A percentile compares a stretch with the other conserved stretches of the same genome.
These are phyloP conservation scores for Mycena filopes DNA, from an alignment of 768 basidiomycete species.

Conservation along the genomic window DNA sequence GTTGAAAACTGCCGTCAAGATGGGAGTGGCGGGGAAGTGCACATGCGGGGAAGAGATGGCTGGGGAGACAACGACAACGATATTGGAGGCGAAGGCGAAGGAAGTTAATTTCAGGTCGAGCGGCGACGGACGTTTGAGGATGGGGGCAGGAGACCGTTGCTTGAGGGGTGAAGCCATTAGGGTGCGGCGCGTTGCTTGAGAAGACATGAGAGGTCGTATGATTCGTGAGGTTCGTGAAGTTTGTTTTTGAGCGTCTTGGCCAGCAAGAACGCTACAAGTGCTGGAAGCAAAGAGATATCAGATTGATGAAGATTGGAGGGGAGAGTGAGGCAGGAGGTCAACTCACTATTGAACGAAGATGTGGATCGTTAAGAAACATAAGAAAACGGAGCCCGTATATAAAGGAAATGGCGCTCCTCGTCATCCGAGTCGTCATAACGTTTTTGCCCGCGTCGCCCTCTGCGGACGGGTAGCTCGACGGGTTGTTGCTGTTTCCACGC, in stretches of 20 bases:
- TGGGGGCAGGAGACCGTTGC: constrained; percentile 40
- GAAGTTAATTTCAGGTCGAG: constrained; percentile 50
- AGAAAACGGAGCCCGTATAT: neutral
- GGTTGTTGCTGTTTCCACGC: neutral
- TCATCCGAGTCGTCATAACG: constrained; percentile 23
- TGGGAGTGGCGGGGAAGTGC: constrained; percentile 73
- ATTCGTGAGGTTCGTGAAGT: constrained; percentile 32
- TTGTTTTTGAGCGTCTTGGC: constrained; percentile 59
- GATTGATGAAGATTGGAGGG: neutral
- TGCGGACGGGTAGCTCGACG: neutral
- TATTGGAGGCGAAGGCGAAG: constrained; percentile 43
- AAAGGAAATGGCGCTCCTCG: constrained; percentile 2
- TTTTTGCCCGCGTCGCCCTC: neutral
- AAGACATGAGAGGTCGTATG: constrained; percentile 47
- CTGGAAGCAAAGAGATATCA: neutral
- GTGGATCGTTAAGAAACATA: neutral
- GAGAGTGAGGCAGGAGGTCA: no score
- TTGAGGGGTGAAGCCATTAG: constrained; percentile 47
- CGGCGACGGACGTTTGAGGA: constrained; percentile 53
- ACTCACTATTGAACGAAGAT: neutral
- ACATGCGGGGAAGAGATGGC: constrained; percentile 60
- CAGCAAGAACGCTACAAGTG: constrained; percentile 51
- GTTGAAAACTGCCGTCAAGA: constrained; percentile 63
- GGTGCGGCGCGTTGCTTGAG: constrained; percentile 49
- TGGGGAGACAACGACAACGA: constrained; percentile 46